Conservation (phyloP, 306 rosid species). For the Trichosanthes cucumerina region DNA sequence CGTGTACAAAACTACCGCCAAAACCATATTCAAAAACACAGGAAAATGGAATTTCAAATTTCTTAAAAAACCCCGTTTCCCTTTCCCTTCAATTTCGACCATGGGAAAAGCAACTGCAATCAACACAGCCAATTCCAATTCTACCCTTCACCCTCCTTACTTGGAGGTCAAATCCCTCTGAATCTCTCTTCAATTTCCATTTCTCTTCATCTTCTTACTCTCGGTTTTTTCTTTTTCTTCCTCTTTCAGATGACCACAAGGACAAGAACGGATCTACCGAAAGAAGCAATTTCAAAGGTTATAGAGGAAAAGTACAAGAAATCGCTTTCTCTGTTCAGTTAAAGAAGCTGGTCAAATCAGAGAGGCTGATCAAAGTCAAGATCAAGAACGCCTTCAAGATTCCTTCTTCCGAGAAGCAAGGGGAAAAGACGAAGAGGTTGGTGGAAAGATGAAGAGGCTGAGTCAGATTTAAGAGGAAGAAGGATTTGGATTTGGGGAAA, state of each 20-base stretch:
- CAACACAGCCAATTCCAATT: not conserved
- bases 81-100: not conserved
- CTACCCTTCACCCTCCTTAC: conserved; percentile 19
- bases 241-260: conserved; percentile 19
- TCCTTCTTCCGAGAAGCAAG: conserved; percentile 9
- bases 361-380: conserved; percentile 23
- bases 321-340: conserved; percentile 16
- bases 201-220: not conserved
- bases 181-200: not conserved
- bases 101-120: conserved; percentile 14
- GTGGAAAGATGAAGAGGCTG: conserved; percentile 23
- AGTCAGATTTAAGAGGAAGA: conserved; percentile 20
- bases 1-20: not conserved
- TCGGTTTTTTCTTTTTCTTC: not conserved
- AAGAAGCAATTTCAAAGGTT: conserved; percentile 21
- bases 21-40: not conserved
- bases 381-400: conserved; percentile 25
- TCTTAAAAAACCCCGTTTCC: not conserved
- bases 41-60: conserved; percentile 13
- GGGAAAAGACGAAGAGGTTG: not conserved
- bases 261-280: conserved; percentile 24
- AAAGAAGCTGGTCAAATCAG: conserved; percentile 24
- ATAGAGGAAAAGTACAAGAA: conserved; percentile 20
- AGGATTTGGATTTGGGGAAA: not conserved
- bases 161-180: conserved; percentile 1